Evolutionary conservation across 225 moss, liverwort and hornwort species (phyloP), one percentile per base, ranked within the genome.

Genomic region (Asterella californica): DNA sequence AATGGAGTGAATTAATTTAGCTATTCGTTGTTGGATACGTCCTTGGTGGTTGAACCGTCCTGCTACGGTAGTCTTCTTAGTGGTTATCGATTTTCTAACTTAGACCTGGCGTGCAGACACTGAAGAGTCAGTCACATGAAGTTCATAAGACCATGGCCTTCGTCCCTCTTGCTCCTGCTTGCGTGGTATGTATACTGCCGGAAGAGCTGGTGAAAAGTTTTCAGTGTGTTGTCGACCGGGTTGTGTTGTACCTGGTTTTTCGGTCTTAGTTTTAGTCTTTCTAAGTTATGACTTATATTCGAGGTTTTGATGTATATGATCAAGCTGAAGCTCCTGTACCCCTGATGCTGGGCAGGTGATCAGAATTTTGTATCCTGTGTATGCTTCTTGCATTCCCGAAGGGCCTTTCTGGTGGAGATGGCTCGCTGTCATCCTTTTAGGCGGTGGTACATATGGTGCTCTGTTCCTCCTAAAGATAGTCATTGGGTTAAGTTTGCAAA

Each of bases 131-230:
- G 67, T 99, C 99, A 42, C 95, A 99, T 85, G 95, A 95, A 89
- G 92, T 99, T 65, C 99, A 99, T 84, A 99, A 99, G 82, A 99
- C 99, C 9, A 93, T 99, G 85, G 88, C 88, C 47, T 99, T 99
- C 83, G 93, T 95, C 76, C 95, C 99, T 50, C 95, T 99, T 55
- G 99, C 93, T 65, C 95, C 99, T 84, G 99, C 99, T 67, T 95
- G 95, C 90, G 99, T 99, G 93, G 99, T 99, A 88, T 88, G 94
- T 74, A 72, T 76, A 15, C 22, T 30, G 6, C 60, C 45, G 47
- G n/a, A 72, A 47, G n/a, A 21, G 14, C 12, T 52, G 61, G 27
- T 27, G 11, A 61, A 25, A 61, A 1, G 61, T 25, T 61, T 61
- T 25, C n/a, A 27, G 57, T 5, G 27, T 27, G 61, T n/a, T 9